Base-by-base conservation (phyloP, 148 eudicot genomes). In the Pouteria glomerata region DNA sequence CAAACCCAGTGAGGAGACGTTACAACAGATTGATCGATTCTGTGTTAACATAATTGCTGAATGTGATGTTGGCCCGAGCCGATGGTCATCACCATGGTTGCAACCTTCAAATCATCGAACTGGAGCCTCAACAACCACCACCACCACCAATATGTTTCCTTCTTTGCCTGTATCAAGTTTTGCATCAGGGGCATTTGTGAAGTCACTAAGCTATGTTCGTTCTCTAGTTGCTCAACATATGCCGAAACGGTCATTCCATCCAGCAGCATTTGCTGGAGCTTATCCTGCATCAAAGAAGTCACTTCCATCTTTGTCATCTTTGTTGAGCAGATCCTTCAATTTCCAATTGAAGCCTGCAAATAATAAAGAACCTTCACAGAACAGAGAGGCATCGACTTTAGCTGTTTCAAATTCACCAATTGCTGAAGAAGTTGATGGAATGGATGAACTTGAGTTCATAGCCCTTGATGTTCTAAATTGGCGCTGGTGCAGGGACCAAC, bases 1-100 rank as follows among this genome's bases (percentile, higher is more conserved):
- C 73, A 95, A 91, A 80, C 98, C 98, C 53, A 85, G 92, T 78
- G 98, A 91, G 85, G 97, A 95, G 76, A 91, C 91, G 75, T 82
- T 95, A 71, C 81, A 82, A 69, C 96, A 88, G 76, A 91, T 95
- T 76, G 98, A 95, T 79, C 88, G 86, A 53, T 95, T 95, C 80
- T 95, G 98, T 79, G 82, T 85, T 53, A 88, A 82, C 82, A 81
- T 89, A 78, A 89, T 95, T 80, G 79, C 84, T 50, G 98, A 95
- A 76, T 95, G 93, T 83, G 90, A 95, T 82, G 66, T 84, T 74
- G 84, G 85, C 78, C 82, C 88, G 56, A 82, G 81, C 61, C 80
- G 93, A 50, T 89, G 90, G 78, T 76, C 84, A 55, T 77, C 89
- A 74, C 80, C 92, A 47, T 83, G 89, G 87, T 85, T 90, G 0